These are phyloP conservation scores for Aureobasidium lini DNA, from an alignment of 2,329 filamentous ascomycete genomes.

Conservation along the genomic window DNA sequence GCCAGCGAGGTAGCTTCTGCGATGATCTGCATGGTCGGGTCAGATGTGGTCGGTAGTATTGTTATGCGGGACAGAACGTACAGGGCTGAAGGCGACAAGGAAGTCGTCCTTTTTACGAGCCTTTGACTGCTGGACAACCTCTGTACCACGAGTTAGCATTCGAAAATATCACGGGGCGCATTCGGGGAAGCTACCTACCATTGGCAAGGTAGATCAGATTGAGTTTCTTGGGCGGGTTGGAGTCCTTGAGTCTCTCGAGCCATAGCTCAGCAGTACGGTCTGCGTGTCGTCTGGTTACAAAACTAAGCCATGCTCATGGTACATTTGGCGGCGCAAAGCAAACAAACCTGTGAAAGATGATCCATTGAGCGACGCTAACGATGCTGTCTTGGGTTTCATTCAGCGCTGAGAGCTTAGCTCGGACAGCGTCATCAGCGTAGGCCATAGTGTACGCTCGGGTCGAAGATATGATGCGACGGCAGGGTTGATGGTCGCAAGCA, in stretches of 20 bases:
- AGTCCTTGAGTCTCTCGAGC: constrained; percentile 83
- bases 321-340: background rate
- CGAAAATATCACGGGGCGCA: background rate
- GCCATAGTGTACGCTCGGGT: constrained; percentile 53
- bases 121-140: constrained; percentile 94
- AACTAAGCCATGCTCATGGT: background rate
- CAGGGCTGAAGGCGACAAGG: constrained; percentile 78
- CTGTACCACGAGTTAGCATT: constrained; percentile 38
- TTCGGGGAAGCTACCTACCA: constrained; percentile 46
- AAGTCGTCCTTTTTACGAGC: constrained; percentile 90
- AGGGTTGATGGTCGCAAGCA: background rate
- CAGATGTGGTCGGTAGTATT: background rate
- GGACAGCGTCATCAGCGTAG: constrained; percentile 90
- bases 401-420: constrained; percentile 87
- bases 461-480: background rate
- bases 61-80: constrained; percentile 25
- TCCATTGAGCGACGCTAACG: constrained; percentile 94
- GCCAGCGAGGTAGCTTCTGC: constrained; percentile 84
- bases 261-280: constrained; percentile 87
- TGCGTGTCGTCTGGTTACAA: constrained; percentile 67
- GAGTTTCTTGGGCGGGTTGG: constrained; percentile 75
- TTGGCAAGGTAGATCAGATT: constrained; percentile 94
- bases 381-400: constrained; percentile 98
- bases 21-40: constrained; percentile 50
- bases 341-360: constrained; percentile 88